Base-by-base conservation (phyloP, 106 monocot species). In the Dioscorea zingiberensis region DNA sequence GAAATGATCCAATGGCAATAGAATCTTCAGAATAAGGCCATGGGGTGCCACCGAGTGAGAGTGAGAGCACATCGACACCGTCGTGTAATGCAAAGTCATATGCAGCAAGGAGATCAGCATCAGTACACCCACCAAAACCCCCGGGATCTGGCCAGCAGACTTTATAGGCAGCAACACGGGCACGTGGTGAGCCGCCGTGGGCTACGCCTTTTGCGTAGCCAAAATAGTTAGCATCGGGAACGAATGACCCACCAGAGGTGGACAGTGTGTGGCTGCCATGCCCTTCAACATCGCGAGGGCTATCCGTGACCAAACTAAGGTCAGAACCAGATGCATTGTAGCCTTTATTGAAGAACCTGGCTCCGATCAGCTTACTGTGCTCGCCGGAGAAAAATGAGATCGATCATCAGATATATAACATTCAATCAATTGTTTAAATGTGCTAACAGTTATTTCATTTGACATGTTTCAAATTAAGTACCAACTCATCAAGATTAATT, bases 231-330 rank as follows among this genome's bases (percentile, higher is more conserved):
- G 78, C 83, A 19, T 49, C 64, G 5, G 78, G 69, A 9, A 84
- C 88, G 66, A 77, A 72, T 13, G 70, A 12, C 23, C 88, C 88
- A 4, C 60, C 88, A 45, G 88, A 80, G 3, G 84, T 88, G 26
- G 88, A 84, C 69, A 84, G 80, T 13, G 88, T 88, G 88, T 88
- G 88, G 26, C 80, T 88, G 27, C 88, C 88, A 21, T 88, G 88
- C 24, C 88, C 88, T 21, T 81, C 75, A 27, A 25, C 58, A 72
- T 87, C 87, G 0, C 74, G 71, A 21, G 76, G 49, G 27, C 68
- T 56, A 59, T 67, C 7, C 24, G 22, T 15, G 63, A 13, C 38
- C 27, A 67, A 21, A 21, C 72, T 73, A 13, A 64, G 23, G 12
- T 14, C 13, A 10, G 69, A 69, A 27, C 38, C 38, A 66, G 58